Percentiles rank a stretch among this genome's conserved stretches.
These are phyloP conservation scores for Diaporthe nobilis DNA, from an alignment of 2,329 filamentous ascomycete species.

Conservation along the genomic window DNA sequence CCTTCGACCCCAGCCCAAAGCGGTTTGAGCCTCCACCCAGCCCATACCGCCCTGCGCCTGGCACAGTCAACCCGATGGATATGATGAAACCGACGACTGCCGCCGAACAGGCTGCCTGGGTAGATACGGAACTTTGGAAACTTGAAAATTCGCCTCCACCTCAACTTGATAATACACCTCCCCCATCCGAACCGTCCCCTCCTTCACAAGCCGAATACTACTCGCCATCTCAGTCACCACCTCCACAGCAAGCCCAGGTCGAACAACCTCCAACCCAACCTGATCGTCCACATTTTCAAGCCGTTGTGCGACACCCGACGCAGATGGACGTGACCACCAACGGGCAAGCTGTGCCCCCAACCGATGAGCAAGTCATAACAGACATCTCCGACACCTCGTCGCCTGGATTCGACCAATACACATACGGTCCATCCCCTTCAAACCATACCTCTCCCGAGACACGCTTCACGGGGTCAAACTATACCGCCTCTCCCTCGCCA, in stretches of 20 bases:
- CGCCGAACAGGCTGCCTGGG: slow-evolving; percentile 51
- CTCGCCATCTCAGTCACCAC: slow-evolving; percentile 27
- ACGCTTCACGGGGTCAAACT: slow-evolving; percentile 53
- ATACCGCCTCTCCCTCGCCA: slow-evolving; percentile 43
- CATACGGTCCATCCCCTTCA: slow-evolving; percentile 58
- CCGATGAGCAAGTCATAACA: slow-evolving; percentile 39
- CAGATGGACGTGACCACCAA: slow-evolving; percentile 40
- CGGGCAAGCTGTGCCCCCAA: slow-evolving; percentile 43
- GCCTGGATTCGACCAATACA: slow-evolving; percentile 48
- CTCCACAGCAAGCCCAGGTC: slow-evolving; percentile 2
- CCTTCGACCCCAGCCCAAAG: slow-evolving; percentile 41
- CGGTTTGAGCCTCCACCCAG: slow-evolving; percentile 45
- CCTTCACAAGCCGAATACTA: slow-evolving; percentile 29
- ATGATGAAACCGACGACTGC: slow-evolving; percentile 62
- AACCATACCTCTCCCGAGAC: slow-evolving; percentile 63
- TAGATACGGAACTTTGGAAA: slow-evolving; percentile 53
- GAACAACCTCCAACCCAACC: slow-evolving; percentile 29
- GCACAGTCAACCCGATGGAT: slow-evolving; percentile 68
- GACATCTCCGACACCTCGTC: slow-evolving; percentile 59
- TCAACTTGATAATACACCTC: slow-evolving; percentile 33
- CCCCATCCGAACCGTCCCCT: slow-evolving; percentile 33
- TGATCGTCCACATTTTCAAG: slow-evolving; percentile 40
- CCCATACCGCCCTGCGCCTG: slow-evolving; percentile 55
- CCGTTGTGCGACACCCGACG: slow-evolving; percentile 41
- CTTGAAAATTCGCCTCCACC: slow-evolving; percentile 51